A percentile compares a stretch with the other conserved stretches of the same genome.
Conservation (phyloP, 768 basidiomycete genomes). For the Phylloporus arenicola region DNA sequence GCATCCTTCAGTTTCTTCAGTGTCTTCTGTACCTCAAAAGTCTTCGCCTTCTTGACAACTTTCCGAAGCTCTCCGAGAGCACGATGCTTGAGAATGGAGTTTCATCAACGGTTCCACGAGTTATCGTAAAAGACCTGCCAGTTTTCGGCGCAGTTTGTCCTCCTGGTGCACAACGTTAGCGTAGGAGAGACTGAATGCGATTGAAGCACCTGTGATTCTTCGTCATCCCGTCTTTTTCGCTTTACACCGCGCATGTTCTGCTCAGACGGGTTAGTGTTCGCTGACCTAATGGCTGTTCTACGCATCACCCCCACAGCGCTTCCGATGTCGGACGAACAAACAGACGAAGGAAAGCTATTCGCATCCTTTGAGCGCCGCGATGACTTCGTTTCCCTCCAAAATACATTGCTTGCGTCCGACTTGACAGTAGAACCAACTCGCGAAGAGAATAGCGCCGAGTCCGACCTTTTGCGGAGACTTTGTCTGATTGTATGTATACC, state of each 20-base stretch:
- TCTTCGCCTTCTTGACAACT: slow-evolving; percentile 74
- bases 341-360: slow-evolving; percentile 41
- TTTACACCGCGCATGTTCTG: slow-evolving; percentile 31
- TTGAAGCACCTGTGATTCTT: slow-evolving; percentile 29
- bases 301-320: background rate
- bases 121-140: slow-evolving; percentile 39
- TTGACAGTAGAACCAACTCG: slow-evolving; percentile 38
- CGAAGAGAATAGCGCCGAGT: slow-evolving; percentile 43
- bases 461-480: slow-evolving; percentile 38
- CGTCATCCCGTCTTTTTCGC: slow-evolving; percentile 38
- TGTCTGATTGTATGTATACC: slow-evolving; percentile 44
- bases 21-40: slow-evolving; percentile 76
- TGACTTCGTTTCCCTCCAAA: slow-evolving; percentile 54
- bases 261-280: background rate
- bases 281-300: slow-evolving; percentile 18
- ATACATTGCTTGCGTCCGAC: slow-evolving; percentile 44
- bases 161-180: slow-evolving; percentile 24
- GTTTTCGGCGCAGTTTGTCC: slow-evolving; percentile 47
- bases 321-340: slow-evolving; percentile 35
- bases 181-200: background rate
- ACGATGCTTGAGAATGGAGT: slow-evolving; percentile 53
- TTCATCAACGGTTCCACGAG: slow-evolving; percentile 8
- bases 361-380: slow-evolving; percentile 56
- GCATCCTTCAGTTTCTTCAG: slow-evolving; percentile 74
- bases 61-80: slow-evolving; percentile 66